A percentile compares a stretch with the other conserved stretches of the same genome.
Evolutionary conservation across 2,329 filamentous ascomycete species (phyloP).

Genomic region (Scedosporium aurantiacum): DNA sequence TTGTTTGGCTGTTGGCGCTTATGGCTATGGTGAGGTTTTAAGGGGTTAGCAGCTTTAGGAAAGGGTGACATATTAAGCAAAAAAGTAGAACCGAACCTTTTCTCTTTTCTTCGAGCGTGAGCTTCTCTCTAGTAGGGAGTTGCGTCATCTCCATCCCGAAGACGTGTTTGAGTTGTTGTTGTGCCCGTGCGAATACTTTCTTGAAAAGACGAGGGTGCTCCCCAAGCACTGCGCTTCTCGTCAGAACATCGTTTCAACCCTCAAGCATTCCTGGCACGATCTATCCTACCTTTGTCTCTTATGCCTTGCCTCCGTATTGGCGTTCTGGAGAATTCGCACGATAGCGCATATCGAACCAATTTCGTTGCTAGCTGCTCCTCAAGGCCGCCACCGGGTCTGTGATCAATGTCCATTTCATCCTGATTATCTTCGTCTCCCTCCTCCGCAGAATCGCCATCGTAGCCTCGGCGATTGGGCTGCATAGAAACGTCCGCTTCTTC

Average conservation of each 20-base stretch:
- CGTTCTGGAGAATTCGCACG: constrained; percentile 52
- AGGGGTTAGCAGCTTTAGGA: background rate
- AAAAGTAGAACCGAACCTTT: constrained; percentile 41
- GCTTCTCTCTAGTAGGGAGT: constrained; percentile 69
- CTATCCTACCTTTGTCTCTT: constrained; percentile 44
- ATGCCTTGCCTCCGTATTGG: constrained; percentile 52
- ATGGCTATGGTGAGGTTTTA: constrained; percentile 19
- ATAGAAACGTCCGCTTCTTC: background rate
- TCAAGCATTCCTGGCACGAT: background rate
- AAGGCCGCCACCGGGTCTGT: constrained; percentile 22
- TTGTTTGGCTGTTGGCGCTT: constrained; percentile 37
- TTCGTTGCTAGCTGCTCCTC: constrained; percentile 50
- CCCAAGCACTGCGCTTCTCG: constrained; percentile 52
- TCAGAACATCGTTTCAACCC: background rate
- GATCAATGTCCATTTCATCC: constrained; percentile 20
- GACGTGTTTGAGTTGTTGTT: constrained; percentile 54
- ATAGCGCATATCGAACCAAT: constrained; percentile 56
- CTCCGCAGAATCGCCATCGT: constrained; percentile 16
- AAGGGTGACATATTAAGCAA: background rate
- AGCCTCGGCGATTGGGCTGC: constrained; percentile 8
- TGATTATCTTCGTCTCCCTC: constrained; percentile 26
- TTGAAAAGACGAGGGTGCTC: constrained; percentile 61
- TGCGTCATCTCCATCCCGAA: constrained; percentile 95
- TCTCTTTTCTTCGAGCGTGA: constrained; percentile 65
- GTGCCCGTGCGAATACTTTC: constrained; percentile 64